Conservation (phyloP, 345 rosid species). For the Aurinia saxatilis region DNA sequence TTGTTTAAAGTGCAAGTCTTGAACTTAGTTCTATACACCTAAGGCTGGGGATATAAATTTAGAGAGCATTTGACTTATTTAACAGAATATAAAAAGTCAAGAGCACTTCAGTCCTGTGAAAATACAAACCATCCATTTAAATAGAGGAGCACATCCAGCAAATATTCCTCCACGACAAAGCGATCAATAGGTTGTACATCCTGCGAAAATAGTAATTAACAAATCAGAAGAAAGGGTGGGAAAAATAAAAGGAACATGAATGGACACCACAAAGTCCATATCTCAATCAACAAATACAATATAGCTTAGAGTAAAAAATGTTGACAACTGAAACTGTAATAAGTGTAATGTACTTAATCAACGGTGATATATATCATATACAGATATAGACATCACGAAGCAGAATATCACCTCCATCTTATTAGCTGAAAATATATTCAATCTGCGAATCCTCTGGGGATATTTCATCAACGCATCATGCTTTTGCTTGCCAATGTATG, state of each 20-base stretch:
- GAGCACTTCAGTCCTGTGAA: background rate
- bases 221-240: conserved; percentile 7
- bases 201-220: conserved; percentile 35
- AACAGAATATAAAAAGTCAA: background rate
- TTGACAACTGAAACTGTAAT: background rate
- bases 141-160: conserved; percentile 89
- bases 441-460: conserved; percentile 86
- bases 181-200: conserved; percentile 95
- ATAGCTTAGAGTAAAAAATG: background rate
- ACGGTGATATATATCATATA: background rate
- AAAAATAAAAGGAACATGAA: background rate
- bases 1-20: background rate
- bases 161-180: conserved; percentile 84
- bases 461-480: conserved; percentile 75
- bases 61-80: background rate
- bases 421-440: conserved; percentile 76
- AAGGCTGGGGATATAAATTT: background rate
- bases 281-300: conserved; percentile 13
- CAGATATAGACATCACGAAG: conserved; percentile 10
- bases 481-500: conserved; percentile 63
- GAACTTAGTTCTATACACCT: background rate
- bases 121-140: conserved; percentile 91
- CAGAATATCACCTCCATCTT: conserved; percentile 62
- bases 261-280: background rate
- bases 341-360: background rate